phyloP scores from a whole-genome alignment of 1,284 basidiomycete species.

The Ceratorhiza oryzae-sativae region DNA sequence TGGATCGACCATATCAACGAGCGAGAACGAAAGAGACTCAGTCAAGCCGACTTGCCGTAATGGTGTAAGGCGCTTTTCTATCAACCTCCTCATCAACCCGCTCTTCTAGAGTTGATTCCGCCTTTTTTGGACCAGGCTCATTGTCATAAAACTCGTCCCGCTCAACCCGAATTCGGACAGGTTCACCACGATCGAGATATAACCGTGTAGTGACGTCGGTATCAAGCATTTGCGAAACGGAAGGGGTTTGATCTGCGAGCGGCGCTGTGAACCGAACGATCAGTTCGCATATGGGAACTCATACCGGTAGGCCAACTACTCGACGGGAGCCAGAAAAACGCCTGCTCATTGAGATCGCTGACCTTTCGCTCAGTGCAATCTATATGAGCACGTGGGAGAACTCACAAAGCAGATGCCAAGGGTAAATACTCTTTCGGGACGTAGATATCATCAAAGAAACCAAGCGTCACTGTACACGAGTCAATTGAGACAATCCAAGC shows the following conservation, averaged over 20 bases:
- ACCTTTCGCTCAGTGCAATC: conserved; percentile 32
- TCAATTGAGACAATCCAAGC: conserved; percentile 1
- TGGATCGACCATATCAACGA: neutral
- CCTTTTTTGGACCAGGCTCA: conserved; percentile 85
- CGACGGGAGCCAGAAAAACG: conserved; percentile 58
- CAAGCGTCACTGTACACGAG: conserved; percentile 74
- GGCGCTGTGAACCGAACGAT: neutral
- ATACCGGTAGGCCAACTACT: conserved; percentile 23
- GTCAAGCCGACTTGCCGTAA: conserved; percentile 63
- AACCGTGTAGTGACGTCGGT: conserved; percentile 73
- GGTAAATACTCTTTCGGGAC: conserved; percentile 76
- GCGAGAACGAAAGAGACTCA: neutral
- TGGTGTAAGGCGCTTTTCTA: conserved; percentile 72
- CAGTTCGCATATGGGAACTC: neutral
- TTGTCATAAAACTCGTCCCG: conserved; percentile 89
- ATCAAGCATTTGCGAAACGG: conserved; percentile 70
- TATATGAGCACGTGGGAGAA: conserved; percentile 36
- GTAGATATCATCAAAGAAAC: conserved; percentile 95
- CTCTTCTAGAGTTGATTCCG: conserved; percentile 63
- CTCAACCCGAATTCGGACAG: conserved; percentile 88
- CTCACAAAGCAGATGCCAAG: conserved; percentile 79
- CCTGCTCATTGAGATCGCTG: conserved; percentile 82
- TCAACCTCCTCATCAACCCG: conserved; percentile 58
- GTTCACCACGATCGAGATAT: conserved; percentile 85
- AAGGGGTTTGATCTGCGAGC: conserved; percentile 47